These are phyloP conservation scores for Cyberlindnera galapagoensis DNA, from an alignment of 805 yeast genomes.

Conservation along the genomic window DNA sequence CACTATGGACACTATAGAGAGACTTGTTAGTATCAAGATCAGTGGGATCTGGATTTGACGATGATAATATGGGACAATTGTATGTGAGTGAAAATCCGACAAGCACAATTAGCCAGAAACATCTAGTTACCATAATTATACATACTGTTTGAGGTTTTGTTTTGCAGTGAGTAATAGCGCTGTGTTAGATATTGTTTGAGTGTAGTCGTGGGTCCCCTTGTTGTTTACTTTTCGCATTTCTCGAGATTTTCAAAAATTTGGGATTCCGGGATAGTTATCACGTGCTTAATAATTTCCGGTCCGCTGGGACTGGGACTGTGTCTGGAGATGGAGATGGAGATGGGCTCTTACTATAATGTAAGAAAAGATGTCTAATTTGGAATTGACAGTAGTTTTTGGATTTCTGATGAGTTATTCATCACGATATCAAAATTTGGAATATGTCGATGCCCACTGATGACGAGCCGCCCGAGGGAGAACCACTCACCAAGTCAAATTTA, in stretches of 20 bases:
- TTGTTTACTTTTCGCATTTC: conserved; percentile 4
- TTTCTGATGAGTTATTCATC: neutral
- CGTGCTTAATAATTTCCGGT: neutral
- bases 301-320: neutral
- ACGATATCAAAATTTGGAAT: no score
- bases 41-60: no score
- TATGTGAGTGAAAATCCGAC: no score
- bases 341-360: neutral
- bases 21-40: conserved; percentile 1
- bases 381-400: neutral
- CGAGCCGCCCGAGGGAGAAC: no score
- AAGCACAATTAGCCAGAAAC: no score
- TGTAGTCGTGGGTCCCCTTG: no score
- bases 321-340: neutral
- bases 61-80: no score
- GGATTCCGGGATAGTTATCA: conserved; percentile 1
- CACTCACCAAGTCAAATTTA: no score
- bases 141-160: neutral
- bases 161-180: neutral
- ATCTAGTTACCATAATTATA: no score
- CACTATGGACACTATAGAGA: conserved; percentile 17
- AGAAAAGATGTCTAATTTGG: neutral
- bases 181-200: no score
- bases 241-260: neutral
- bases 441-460: no score